Evolutionary conservation across 106 monocot genomes (phyloP).

Genomic region (Triglochin maritima): DNA sequence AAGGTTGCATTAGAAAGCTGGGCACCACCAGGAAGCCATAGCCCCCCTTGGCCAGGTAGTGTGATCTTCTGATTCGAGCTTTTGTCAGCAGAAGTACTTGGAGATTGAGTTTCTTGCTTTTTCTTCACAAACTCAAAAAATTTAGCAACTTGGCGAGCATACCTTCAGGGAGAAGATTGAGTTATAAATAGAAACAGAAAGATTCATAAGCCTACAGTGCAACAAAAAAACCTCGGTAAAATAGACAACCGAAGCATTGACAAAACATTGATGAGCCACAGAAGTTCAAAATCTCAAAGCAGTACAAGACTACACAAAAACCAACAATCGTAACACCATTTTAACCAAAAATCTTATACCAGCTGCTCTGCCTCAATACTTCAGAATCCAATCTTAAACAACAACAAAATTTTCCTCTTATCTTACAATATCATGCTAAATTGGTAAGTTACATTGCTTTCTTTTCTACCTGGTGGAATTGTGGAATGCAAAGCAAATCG

Average conservation of each 20-base stretch:
- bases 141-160: conserved; percentile 88
- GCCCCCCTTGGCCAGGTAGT: conserved; percentile 37
- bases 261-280: neutral
- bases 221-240: neutral
- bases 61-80: conserved; percentile 22
- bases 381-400: too few species aligned
- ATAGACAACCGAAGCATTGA: neutral
- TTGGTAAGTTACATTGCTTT: too few species aligned
- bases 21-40: conserved; percentile 51
- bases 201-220: neutral
- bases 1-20: conserved; percentile 35
- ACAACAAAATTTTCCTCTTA: too few species aligned
- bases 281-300: neutral
- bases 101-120: conserved; percentile 45
- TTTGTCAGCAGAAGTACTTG: conserved; percentile 8
- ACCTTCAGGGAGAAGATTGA: conserved; percentile 26
- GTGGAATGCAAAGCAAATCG: too few species aligned
- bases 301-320: too few species aligned
- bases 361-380: too few species aligned
- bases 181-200: neutral
- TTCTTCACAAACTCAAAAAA: conserved; percentile 96
- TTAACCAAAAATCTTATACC: too few species aligned
- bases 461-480: too few species aligned
- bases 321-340: too few species aligned
- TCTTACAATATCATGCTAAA: too few species aligned